Percentiles rank a stretch among this genome's conserved stretches.
Conservation (phyloP, 1,284 basidiomycete genomes). For the Wallemia hederae region DNA sequence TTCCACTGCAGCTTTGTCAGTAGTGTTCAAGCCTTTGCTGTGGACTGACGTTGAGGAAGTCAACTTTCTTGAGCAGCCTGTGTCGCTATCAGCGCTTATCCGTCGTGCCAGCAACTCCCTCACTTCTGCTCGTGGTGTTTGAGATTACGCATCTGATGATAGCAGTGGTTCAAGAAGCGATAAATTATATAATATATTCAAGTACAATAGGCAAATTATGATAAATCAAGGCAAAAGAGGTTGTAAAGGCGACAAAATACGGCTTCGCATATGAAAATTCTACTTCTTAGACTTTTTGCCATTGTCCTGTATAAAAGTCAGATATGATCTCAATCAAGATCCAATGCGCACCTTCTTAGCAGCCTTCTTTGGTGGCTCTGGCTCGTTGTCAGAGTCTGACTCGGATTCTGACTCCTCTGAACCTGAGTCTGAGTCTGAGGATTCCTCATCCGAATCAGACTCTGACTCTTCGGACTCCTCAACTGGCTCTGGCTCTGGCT, state of each 20-base stretch:
- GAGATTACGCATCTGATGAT: slow-evolving; percentile 39
- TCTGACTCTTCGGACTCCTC: neutral
- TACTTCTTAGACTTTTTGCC: neutral
- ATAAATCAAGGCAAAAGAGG: too few relatives aligned
- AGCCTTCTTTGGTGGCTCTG: neutral
- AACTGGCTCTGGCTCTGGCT: neutral
- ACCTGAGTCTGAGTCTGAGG: neutral
- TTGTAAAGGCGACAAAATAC: too few relatives aligned
- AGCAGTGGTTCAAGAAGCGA: neutral
- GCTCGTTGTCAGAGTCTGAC: neutral
- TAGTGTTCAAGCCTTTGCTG: neutral
- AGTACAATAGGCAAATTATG: neutral
- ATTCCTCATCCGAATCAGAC: neutral
- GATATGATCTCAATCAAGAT: neutral
- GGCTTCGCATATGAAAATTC: too few relatives aligned
- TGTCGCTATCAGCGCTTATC: too few relatives aligned
- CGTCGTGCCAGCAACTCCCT: neutral
- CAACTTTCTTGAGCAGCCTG: slow-evolving; percentile 68
- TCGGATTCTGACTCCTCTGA: neutral
- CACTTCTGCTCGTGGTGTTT: slow-evolving; percentile 70
- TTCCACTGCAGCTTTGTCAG: slow-evolving; percentile 46
- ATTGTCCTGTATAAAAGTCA: neutral
- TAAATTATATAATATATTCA: neutral
- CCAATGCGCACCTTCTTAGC: neutral
- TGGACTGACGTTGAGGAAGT: slow-evolving; percentile 49